Evolutionary conservation across 73 alveolate genomes (phyloP), one percentile per base, ranked within the genome.

Genomic region (Durusdinium trenchii): DNA sequence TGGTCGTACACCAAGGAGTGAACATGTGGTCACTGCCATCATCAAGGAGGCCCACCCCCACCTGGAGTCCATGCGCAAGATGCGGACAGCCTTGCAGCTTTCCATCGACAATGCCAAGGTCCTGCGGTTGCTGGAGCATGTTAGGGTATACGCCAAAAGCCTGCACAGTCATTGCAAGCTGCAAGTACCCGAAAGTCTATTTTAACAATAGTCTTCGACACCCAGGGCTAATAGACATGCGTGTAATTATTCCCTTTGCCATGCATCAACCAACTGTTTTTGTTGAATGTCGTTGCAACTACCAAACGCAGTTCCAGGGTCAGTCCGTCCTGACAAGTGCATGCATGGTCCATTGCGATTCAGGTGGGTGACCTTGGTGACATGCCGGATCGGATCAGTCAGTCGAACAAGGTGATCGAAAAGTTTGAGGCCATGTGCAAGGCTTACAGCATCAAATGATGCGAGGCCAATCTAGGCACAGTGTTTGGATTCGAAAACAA

Each of bases 401-500:
- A 6, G 32, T 47, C 84, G 16, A 71, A 6, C 26, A 28, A 16
- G 3, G 26, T 51, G 51, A n/a, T n/a, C 51, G 84, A 71, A n/a
- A 20, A 32, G 52, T 71, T 76, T 45, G 60, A 40, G 42, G 18
- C 14, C 42, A 14, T 76, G 4, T 76, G 86, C 38, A 40, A 76
- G 61, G 54, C 86, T 38, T 76, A 76, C 38, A 43, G 45, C 38
- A 76, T 76, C 57, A 76, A 76, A 76, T 76, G 61, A 43, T n/a
- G n/a, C 1, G 32, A 64, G 78, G 78, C 7, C 9, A 23, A 40
- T 14, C 78, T 23, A 23, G 38, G 23, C n/a, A n/a, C n/a, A n/a
- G n/a, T n/a, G n/a, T n/a, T n/a, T n/a, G n/a, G n/a, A n/a, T n/a
- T n/a, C n/a, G n/a, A n/a, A n/a, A n/a, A n/a, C n/a, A n/a, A n/a